phyloP scores from a whole-genome alignment of 2,329 filamentous ascomycete genomes.

The Alternaria alternata region DNA sequence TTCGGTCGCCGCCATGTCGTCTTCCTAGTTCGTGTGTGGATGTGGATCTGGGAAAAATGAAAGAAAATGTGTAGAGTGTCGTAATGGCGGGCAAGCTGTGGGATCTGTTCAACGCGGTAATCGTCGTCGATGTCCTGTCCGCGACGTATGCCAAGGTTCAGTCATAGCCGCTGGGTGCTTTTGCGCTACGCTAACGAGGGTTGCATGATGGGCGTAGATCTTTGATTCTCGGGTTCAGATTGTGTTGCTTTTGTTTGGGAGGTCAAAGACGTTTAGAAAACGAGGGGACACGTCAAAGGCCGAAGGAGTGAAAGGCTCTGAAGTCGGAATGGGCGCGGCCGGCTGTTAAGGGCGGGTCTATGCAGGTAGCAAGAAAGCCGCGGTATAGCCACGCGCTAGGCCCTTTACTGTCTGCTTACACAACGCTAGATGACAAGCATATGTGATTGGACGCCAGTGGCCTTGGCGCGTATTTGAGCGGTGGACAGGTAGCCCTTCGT shows the following conservation, averaged over 20 bases:
- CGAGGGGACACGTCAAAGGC: constrained; percentile 16
- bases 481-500: constrained; percentile 17
- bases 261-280: constrained; percentile 8
- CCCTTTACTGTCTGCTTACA: constrained; percentile 16
- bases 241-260: constrained; percentile 7
- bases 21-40: background rate
- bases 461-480: constrained; percentile 17
- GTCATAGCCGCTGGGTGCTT: constrained; percentile 26
- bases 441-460: constrained; percentile 17
- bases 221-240: constrained; percentile 6
- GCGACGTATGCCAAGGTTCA: constrained; percentile 23
- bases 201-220: constrained; percentile 16
- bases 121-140: constrained; percentile 26
- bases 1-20: constrained; percentile 28
- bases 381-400: constrained; percentile 24
- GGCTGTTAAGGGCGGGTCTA: constrained; percentile 21
- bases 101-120: constrained; percentile 23
- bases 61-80: constrained; percentile 4
- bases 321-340: constrained; percentile 21
- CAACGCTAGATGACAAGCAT: background rate
- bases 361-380: constrained; percentile 23
- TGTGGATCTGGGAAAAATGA: background rate
- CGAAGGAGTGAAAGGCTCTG: constrained; percentile 14
- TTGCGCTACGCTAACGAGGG: constrained; percentile 13
- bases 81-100: constrained; percentile 11